Evolutionary conservation across 2,329 filamentous ascomycete genomes (phyloP).

Genomic region (Teratosphaeria pseudoeucalypti): DNA sequence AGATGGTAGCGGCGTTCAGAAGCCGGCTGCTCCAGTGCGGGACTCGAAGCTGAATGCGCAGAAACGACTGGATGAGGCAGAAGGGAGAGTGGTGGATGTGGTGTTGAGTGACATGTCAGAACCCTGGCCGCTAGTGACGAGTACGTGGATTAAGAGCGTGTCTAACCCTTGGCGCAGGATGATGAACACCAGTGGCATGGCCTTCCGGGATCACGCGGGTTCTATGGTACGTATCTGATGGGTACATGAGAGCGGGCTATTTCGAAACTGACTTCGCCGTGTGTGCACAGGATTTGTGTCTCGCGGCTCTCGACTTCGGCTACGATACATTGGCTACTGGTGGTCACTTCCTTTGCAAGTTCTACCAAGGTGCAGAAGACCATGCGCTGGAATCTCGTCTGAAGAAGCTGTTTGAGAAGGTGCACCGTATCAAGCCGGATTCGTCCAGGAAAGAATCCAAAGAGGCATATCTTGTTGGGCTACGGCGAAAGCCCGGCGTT

Average conservation of each 20-base stretch:
- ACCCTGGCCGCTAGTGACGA: slow-evolving; percentile 76
- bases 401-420: slow-evolving; percentile 65
- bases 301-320: slow-evolving; percentile 73
- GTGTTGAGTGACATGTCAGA: slow-evolving; percentile 98
- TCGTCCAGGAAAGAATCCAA: slow-evolving; percentile 65
- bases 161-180: slow-evolving; percentile 96
- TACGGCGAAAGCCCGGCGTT: slow-evolving; percentile 53
- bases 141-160: slow-evolving; percentile 76
- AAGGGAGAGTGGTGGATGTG: slow-evolving; percentile 65
- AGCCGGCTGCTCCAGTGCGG: slow-evolving; percentile 1
- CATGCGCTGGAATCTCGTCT: slow-evolving; percentile 65
- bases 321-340: slow-evolving; percentile 72
- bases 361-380: slow-evolving; percentile 86
- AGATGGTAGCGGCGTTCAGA: slow-evolving; percentile 7
- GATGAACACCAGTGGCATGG: slow-evolving; percentile 94
- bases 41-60: slow-evolving; percentile 7
- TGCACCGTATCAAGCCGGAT: slow-evolving; percentile 81
- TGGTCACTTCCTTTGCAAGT: slow-evolving; percentile 94
- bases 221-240: slow-evolving; percentile 64
- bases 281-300: slow-evolving; percentile 65
- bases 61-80: slow-evolving; percentile 16
- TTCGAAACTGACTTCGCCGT: too few relatives aligned
- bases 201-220: slow-evolving; percentile 76
- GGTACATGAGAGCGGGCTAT: too few relatives aligned
- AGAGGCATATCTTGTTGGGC: slow-evolving; percentile 76